A percentile compares a stretch with the other conserved stretches of the same genome.
Evolutionary conservation across 1,284 basidiomycete genomes (phyloP).

Genomic region (Schizophyllum amplum): DNA sequence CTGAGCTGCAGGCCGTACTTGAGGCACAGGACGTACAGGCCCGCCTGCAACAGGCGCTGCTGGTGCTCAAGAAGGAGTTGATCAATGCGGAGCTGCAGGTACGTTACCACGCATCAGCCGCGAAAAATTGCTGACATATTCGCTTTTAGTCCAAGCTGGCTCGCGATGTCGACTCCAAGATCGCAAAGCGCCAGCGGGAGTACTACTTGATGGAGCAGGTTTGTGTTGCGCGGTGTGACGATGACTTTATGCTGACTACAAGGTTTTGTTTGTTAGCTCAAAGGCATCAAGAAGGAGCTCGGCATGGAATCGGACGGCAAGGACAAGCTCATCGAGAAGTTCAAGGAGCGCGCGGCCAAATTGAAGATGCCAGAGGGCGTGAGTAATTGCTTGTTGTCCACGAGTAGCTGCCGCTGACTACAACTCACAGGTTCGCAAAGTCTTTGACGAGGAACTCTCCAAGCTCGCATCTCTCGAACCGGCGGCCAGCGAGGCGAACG

Average conservation of each 20-base stretch:
- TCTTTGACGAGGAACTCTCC: slow-evolving; percentile 94
- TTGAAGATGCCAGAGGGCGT: slow-evolving; percentile 93
- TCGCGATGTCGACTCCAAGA: slow-evolving; percentile 93
- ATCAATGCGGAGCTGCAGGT: slow-evolving; percentile 94
- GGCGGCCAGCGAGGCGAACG: slow-evolving; percentile 88
- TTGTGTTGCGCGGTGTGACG: no score
- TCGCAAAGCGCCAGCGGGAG: slow-evolving; percentile 94
- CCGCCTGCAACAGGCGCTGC: slow-evolving; percentile 81
- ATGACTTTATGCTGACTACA: no score
- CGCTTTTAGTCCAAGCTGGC: slow-evolving; percentile 62
- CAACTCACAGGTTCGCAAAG: slow-evolving; percentile 47
- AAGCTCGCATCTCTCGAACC: slow-evolving; percentile 92
- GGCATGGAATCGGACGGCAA: slow-evolving; percentile 98
- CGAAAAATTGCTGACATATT: no score
- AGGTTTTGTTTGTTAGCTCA: no score
- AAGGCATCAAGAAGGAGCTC: slow-evolving; percentile 98
- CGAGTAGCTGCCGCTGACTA: neutral
- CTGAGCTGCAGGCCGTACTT: slow-evolving; percentile 90
- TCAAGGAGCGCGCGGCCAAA: slow-evolving; percentile 81
- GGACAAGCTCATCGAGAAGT: slow-evolving; percentile 95
- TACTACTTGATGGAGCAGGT: slow-evolving; percentile 99
- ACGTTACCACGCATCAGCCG: no score
- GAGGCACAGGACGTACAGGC: slow-evolving; percentile 86
- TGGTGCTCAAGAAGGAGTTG: slow-evolving; percentile 96
- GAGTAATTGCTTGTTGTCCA: neutral